These are phyloP conservation scores for Cladosporium austrohemisphaericum DNA, from an alignment of 2,329 filamentous ascomycete species.

Conservation along the genomic window DNA sequence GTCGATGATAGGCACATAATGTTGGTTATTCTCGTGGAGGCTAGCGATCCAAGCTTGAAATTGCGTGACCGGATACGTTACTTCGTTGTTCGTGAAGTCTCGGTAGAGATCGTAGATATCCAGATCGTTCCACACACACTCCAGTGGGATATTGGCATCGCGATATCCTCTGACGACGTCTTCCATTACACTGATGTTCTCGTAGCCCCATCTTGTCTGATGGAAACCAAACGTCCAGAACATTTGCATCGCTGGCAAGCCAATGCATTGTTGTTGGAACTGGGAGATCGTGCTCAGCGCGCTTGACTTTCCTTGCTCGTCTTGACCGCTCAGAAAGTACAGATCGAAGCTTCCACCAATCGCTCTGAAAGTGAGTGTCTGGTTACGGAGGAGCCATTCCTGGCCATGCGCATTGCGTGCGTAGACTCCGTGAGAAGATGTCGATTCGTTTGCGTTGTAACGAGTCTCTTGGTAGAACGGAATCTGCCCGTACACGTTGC, in stretches of 20 bases:
- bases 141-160: conserved; percentile 46
- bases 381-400: conserved; percentile 28
- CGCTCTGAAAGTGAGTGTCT: conserved; percentile 28
- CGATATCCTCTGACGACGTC: conserved; percentile 52
- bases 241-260: conserved; percentile 57
- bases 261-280: conserved; percentile 64
- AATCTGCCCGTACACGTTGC: conserved; percentile 28
- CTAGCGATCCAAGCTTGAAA: conserved; percentile 48
- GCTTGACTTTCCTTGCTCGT: conserved; percentile 62
- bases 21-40: conserved; percentile 49
- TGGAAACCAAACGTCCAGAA: conserved; percentile 17
- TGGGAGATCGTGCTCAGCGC: conserved; percentile 65
- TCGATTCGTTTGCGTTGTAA: conserved; percentile 18
- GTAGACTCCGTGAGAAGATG: conserved; percentile 30
- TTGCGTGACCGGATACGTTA: conserved; percentile 45
- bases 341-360: conserved; percentile 38
- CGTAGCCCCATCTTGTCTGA: conserved; percentile 45
- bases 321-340: conserved; percentile 73
- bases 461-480: conserved; percentile 33
- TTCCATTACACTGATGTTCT: conserved; percentile 63
- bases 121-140: conserved; percentile 38
- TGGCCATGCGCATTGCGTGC: conserved; percentile 33
- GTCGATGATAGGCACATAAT: conserved; percentile 57
- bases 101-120: conserved; percentile 45
- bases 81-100: conserved; percentile 53